Conservation (phyloP, 805 yeast species). For the Trichomonascus vanleenenianus region DNA sequence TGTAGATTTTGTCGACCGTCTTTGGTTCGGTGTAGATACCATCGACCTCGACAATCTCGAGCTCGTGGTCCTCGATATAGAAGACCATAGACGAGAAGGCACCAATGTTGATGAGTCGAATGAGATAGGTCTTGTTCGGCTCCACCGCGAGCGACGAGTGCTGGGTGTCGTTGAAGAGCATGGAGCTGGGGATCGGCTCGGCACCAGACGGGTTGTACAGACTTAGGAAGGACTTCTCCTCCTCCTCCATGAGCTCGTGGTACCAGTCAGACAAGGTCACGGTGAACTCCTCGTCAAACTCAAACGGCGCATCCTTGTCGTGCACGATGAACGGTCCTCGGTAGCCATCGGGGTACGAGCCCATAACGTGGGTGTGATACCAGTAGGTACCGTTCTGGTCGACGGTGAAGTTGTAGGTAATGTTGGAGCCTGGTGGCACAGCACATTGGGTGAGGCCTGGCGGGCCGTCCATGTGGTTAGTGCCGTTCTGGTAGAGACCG, state of each 20-base stretch:
- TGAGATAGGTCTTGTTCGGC: slow-evolving; percentile 77
- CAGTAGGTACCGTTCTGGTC: slow-evolving; percentile 87
- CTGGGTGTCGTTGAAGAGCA: slow-evolving; percentile 74
- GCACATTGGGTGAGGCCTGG: slow-evolving; percentile 87
- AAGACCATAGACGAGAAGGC: slow-evolving; percentile 88
- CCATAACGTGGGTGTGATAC: slow-evolving; percentile 92
- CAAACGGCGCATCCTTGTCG: slow-evolving; percentile 57
- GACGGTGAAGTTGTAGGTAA: slow-evolving; percentile 83
- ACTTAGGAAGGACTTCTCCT: slow-evolving; percentile 48
- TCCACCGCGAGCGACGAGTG: slow-evolving; percentile 49
- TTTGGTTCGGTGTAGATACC: slow-evolving; percentile 79
- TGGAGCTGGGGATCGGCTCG: slow-evolving; percentile 85
- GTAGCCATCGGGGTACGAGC: slow-evolving; percentile 88
- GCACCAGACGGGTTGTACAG: slow-evolving; percentile 94
- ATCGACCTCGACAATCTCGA: slow-evolving; percentile 86
- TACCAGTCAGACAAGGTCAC: slow-evolving; percentile 83
- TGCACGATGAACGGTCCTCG: slow-evolving; percentile 57
- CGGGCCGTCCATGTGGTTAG: slow-evolving; percentile 86
- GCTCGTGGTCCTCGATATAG: slow-evolving; percentile 79
- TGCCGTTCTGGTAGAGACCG: slow-evolving; percentile 77
- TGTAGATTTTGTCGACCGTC: slow-evolving; percentile 61
- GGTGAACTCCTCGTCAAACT: slow-evolving; percentile 72
- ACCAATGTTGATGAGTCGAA: slow-evolving; percentile 79
- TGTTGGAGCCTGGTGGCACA: slow-evolving; percentile 66
- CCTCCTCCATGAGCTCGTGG: slow-evolving; percentile 52